phyloP scores from a whole-genome alignment of 257 asterid species.

The Gentiana macrophylla region DNA sequence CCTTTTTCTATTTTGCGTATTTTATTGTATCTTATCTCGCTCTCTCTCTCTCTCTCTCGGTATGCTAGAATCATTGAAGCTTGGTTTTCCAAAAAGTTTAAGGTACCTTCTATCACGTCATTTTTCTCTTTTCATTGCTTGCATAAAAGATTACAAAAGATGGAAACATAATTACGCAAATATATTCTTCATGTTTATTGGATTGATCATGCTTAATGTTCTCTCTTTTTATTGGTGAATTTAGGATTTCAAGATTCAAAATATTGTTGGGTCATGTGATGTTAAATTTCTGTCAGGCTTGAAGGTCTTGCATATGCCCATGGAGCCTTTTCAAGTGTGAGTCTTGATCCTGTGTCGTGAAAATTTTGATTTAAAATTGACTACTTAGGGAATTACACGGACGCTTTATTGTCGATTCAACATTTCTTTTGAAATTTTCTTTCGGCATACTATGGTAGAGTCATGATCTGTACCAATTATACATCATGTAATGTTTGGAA shows the following conservation, averaged over 20 bases:
- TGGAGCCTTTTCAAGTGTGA: conserved; percentile 22
- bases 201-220: not conserved
- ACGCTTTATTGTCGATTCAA: not conserved
- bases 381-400: too few species aligned
- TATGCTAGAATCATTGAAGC: conserved; percentile 10
- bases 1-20: too few species aligned
- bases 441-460: too few species aligned
- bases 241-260: conserved; percentile 20
- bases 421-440: not conserved
- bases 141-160: too few species aligned
- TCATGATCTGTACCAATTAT: too few species aligned
- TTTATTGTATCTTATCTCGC: not conserved
- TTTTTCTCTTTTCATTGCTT: not conserved
- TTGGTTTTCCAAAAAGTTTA: conserved; percentile 8
- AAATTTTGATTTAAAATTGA: not conserved
- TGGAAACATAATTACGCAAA: too few species aligned
- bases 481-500: too few species aligned
- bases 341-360: not conserved
- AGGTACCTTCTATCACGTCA: not conserved
- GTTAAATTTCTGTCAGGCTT: conserved; percentile 18
- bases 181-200: not conserved
- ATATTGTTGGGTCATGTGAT: conserved; percentile 20
- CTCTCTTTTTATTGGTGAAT: too few species aligned
- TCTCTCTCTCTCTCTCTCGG: not conserved
- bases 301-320: conserved; percentile 20